Conservation (phyloP, 768 basidiomycete species). For the Boletus coccyginus region DNA sequence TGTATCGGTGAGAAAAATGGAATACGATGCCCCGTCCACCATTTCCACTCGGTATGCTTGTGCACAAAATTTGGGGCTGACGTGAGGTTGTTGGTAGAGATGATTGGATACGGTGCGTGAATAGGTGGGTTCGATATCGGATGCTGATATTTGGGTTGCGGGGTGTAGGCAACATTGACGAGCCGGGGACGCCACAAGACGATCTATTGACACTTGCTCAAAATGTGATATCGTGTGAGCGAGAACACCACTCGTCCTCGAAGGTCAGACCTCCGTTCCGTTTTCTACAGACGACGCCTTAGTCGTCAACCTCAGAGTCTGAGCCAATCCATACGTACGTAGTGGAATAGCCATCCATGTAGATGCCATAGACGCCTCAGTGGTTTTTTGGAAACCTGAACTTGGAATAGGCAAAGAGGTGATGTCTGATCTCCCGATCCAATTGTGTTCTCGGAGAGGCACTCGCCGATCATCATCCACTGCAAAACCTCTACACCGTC, state of each 20-base stretch:
- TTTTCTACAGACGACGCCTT: constrained; percentile 53
- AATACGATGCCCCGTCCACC: background rate
- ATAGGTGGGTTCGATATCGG: background rate
- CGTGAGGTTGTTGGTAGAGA: constrained; percentile 65
- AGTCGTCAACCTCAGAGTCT: constrained; percentile 60
- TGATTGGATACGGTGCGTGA: constrained; percentile 66
- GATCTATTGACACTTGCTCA: constrained; percentile 71
- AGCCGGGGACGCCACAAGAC: constrained; percentile 53
- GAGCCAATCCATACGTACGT: constrained; percentile 58
- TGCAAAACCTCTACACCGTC: constrained; percentile 33
- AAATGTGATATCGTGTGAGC: constrained; percentile 41
- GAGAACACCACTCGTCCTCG: background rate
- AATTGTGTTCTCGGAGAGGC: constrained; percentile 54
- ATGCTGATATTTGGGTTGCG: background rate
- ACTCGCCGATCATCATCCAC: constrained; percentile 49
- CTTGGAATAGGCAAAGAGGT: constrained; percentile 56
- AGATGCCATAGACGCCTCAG: constrained; percentile 55
- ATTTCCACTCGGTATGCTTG: constrained; percentile 73
- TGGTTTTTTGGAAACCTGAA: constrained; percentile 70
- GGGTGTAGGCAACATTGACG: constrained; percentile 44
- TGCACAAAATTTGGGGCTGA: constrained; percentile 69
- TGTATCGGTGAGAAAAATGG: too few relatives aligned
- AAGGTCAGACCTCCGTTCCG: constrained; percentile 66
- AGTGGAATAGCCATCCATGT: background rate
- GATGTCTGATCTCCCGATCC: constrained; percentile 62